A percentile compares a stretch with the other conserved stretches of the same genome.
These are phyloP conservation scores for Sugiyamaella pinicola DNA, from an alignment of 1,139 yeast species.

Conservation along the genomic window DNA sequence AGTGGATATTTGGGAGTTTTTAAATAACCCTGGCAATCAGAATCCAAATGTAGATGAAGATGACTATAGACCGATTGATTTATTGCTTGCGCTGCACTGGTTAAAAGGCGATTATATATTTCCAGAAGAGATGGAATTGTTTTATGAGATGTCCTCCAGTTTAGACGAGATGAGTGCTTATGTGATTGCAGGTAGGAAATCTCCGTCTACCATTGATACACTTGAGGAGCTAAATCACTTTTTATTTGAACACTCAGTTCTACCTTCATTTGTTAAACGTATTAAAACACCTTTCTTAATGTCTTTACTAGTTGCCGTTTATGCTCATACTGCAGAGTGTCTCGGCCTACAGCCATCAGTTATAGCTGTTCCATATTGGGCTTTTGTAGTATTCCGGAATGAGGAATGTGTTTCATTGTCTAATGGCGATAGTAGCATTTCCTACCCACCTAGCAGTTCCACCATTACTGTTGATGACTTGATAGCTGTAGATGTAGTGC, in stretches of 20 bases:
- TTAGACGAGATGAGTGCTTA: not conserved
- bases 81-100: slow-evolving; percentile 10
- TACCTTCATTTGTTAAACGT: not conserved
- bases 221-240: not conserved
- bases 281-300: not conserved
- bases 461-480: not conserved
- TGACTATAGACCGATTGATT: slow-evolving; percentile 11
- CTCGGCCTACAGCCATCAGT: slow-evolving; percentile 11
- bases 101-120: not conserved
- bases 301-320: slow-evolving; percentile 5
- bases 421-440: too few relatives aligned
- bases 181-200: not conserved
- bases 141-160: not conserved
- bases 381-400: slow-evolving; percentile 8
- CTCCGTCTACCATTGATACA: not conserved
- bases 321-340: slow-evolving; percentile 12
- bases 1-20: slow-evolving; percentile 11
- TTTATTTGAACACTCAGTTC: not conserved
- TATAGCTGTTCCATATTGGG: slow-evolving; percentile 16
- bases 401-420: not conserved
- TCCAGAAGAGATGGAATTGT: not conserved
- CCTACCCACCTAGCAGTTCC: not conserved
- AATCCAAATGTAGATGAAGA: too few relatives aligned
- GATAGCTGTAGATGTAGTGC: slow-evolving; percentile 10
- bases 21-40: not conserved